These are phyloP conservation scores for Lentinula detonsa DNA, from an alignment of 768 basidiomycete genomes.

Conservation along the genomic window DNA sequence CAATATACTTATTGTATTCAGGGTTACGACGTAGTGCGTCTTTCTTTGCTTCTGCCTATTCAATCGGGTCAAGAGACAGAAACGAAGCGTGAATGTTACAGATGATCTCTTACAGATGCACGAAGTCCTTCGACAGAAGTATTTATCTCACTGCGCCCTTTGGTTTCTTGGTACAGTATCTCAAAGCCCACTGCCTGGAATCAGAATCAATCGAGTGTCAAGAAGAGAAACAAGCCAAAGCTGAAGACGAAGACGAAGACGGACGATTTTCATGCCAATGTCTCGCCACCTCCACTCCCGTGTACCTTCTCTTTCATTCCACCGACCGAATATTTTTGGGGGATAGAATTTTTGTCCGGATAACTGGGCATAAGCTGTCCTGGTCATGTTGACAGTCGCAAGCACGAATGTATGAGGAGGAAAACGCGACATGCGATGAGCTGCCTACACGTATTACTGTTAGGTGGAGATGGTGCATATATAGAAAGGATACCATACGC, in stretches of 20 bases:
- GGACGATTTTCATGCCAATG: slow-evolving; percentile 89
- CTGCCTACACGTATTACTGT: slow-evolving; percentile 46
- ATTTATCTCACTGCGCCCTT: slow-evolving; percentile 41
- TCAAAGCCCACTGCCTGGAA: slow-evolving; percentile 89
- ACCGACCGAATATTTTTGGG: slow-evolving; percentile 81
- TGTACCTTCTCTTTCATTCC: slow-evolving; percentile 56
- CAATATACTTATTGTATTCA: slow-evolving; percentile 67
- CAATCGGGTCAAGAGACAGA: neutral
- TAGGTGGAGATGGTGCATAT: neutral
- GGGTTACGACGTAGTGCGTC: slow-evolving; percentile 62
- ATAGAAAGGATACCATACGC: slow-evolving; percentile 42
- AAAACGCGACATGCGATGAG: slow-evolving; percentile 87
- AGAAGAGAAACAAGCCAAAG: neutral
- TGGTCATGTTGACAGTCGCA: slow-evolving; percentile 68
- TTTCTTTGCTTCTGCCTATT: slow-evolving; percentile 57
- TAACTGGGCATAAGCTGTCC: slow-evolving; percentile 92
- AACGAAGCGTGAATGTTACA: neutral
- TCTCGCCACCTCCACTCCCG: slow-evolving; percentile 75
- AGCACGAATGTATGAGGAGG: slow-evolving; percentile 64
- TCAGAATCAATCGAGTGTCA: slow-evolving; percentile 4
- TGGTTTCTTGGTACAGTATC: slow-evolving; percentile 88
- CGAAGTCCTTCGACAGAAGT: slow-evolving; percentile 27
- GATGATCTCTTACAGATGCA: slow-evolving; percentile 40
- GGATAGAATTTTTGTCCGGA: slow-evolving; percentile 89
- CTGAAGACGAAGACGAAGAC: slow-evolving; percentile 13